Evolutionary conservation across 257 asterid species (phyloP), one percentile per base, ranked within the genome.

Genomic region (Capsicum pubescens): DNA sequence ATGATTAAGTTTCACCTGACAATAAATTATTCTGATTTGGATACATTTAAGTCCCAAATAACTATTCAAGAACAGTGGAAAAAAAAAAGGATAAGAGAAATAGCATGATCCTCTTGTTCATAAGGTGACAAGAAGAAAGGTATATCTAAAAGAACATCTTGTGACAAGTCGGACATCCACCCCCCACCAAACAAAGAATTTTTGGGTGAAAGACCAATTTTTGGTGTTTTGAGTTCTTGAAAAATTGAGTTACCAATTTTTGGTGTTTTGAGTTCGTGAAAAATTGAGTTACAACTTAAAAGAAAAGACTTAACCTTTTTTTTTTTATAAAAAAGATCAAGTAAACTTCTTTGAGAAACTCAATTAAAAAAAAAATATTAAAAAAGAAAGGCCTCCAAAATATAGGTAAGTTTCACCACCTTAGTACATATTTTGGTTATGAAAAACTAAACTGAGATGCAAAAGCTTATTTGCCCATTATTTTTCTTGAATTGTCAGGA

Each of bases 401-500:
- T 8, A n/a, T 60, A 60, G n/a, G 66, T 8, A 60, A 60, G 66
- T 11, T 60, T 60, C 66, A n/a, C 5, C 32, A 26, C 32, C 74
- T 10, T 44, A 46, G 17, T 10, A 72, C 36, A 46, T 72, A 39
- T 46, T n/a, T 26, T 19, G 9, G 80, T 19, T 39, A 46, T 19
- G 80, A 10, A 46, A 71, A 71, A 70, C 78, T 42, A 44, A 17
- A 70, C 56, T 17, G 35, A 10, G 79, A 42, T 70, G 79, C 8
- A 44, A 68, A 39, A 17, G 78, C 78, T 13, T 58, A 16, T 58
- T 66, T 32, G 72, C 32, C 72, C 76, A 35, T n/a, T 46, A 9
- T 72, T 70, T 71, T 44, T 32, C 35, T 71, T 71, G 79, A 70
- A 17, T 70, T n/a, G 35, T 70, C 79, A 16, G 1, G 55, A 70